A percentile compares a stretch with the other conserved stretches of the same genome.
Evolutionary conservation across 2,329 filamentous ascomycete species (phyloP).

Genomic region (Colletotrichum sp.): DNA sequence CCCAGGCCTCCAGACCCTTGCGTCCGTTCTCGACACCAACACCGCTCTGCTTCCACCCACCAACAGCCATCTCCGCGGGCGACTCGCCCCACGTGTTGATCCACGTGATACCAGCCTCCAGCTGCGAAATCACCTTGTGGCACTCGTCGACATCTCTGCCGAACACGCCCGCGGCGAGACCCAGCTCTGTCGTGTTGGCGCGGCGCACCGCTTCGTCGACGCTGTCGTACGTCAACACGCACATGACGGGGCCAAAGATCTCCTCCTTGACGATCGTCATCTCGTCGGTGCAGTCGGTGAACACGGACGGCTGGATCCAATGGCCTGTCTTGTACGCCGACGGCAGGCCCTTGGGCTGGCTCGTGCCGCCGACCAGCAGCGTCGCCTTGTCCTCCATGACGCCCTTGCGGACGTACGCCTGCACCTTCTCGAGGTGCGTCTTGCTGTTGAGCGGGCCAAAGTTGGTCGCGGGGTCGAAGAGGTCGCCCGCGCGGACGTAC

Average conservation of each 20-base stretch:
- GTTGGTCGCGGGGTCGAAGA: conserved; percentile 76
- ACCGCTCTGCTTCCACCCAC: conserved; percentile 91
- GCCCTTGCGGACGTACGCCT: conserved; percentile 77
- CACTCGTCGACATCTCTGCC: conserved; percentile 76
- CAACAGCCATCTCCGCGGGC: conserved; percentile 90
- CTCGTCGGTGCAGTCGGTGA: conserved; percentile 81
- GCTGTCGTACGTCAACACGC: conserved; percentile 74
- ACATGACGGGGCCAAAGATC: conserved; percentile 90
- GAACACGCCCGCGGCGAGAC: conserved; percentile 85
- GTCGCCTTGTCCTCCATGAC: conserved; percentile 75
- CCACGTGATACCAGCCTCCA: conserved; percentile 90
- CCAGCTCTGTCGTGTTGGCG: conserved; percentile 79
- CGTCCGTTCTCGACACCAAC: conserved; percentile 87
- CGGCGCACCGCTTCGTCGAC: conserved; percentile 72
- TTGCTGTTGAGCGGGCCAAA: conserved; percentile 83
- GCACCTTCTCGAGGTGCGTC: conserved; percentile 77
- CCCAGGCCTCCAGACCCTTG: conserved; percentile 80
- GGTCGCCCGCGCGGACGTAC: conserved; percentile 76
- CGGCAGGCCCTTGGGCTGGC: conserved; percentile 57
- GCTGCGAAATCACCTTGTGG: conserved; percentile 71
- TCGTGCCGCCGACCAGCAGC: conserved; percentile 73
- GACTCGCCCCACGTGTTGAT: conserved; percentile 94
- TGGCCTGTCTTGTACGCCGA: conserved; percentile 65
- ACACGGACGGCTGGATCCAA: conserved; percentile 85
- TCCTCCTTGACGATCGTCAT: conserved; percentile 85